Conservation (phyloP, 2,329 filamentous ascomycete genomes). For the Tolypocladium guangdongense region DNA sequence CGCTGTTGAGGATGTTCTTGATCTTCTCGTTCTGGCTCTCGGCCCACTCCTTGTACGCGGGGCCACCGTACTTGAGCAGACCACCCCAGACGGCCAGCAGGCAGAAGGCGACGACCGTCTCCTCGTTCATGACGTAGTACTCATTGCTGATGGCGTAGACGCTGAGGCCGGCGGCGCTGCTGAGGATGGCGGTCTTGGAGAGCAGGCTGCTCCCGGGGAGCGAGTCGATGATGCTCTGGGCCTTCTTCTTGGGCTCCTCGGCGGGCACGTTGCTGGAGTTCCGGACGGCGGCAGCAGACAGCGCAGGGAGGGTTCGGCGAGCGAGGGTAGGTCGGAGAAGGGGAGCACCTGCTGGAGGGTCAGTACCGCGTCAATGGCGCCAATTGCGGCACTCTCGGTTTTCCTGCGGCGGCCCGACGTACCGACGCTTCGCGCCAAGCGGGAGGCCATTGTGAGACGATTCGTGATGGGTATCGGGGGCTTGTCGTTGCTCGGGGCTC, state of each 20-base stretch:
- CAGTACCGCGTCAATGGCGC: conserved; percentile 8
- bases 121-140: conserved; percentile 99
- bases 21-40: conserved; percentile 83
- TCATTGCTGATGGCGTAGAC: conserved; percentile 98
- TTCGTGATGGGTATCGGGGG: conserved; percentile 38
- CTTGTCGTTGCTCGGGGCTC: conserved; percentile 33
- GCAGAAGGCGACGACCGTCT: conserved; percentile 88
- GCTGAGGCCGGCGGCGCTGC: conserved; percentile 78
- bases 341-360: conserved; percentile 59
- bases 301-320: conserved; percentile 62
- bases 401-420: conserved; percentile 32
- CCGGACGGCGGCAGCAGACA: conserved; percentile 59
- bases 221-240: conserved; percentile 86
- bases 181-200: conserved; percentile 96
- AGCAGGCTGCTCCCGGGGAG: conserved; percentile 85
- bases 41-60: conserved; percentile 87
- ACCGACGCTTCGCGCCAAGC: conserved; percentile 93
- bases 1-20: conserved; percentile 88
- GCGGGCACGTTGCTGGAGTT: conserved; percentile 66
- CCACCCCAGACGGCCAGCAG: conserved; percentile 87
- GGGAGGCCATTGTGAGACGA: conserved; percentile 85
- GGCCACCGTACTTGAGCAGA: conserved; percentile 87
- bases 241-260: conserved; percentile 92
- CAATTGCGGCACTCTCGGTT: conserved; percentile 16
- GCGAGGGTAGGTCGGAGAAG: conserved; percentile 76